Evolutionary conservation across 2,329 filamentous ascomycete species (phyloP).

Genomic region (Curvularia sp.): DNA sequence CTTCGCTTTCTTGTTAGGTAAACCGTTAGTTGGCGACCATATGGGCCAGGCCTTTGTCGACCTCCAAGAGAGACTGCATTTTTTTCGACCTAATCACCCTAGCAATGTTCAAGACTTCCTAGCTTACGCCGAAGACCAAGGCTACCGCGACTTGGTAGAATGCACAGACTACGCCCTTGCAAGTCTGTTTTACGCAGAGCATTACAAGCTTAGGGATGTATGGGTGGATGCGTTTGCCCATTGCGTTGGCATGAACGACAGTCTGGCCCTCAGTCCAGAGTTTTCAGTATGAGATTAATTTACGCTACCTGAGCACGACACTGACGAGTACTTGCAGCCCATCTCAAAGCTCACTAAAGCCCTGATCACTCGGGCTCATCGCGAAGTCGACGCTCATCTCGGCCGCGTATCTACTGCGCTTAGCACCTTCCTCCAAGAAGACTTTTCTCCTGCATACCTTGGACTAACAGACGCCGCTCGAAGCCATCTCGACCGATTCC

Average conservation of each 20-base stretch:
- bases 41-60: conserved; percentile 69
- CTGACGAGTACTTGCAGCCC: conserved; percentile 30
- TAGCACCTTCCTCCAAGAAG: conserved; percentile 72
- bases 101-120: conserved; percentile 69
- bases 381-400: conserved; percentile 71
- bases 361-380: conserved; percentile 67
- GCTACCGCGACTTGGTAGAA: conserved; percentile 71
- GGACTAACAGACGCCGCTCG: conserved; percentile 67
- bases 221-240: conserved; percentile 79
- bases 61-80: conserved; percentile 69
- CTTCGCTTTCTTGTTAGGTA: conserved; percentile 72
- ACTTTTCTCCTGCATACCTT: conserved; percentile 70
- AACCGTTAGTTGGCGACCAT: conserved; percentile 70
- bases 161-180: conserved; percentile 73
- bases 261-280: conserved; percentile 63
- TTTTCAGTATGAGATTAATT: conserved; percentile 61
- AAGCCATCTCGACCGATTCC: conserved; percentile 75
- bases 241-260: conserved; percentile 77
- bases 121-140: conserved; percentile 70
- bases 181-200: conserved; percentile 71
- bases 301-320: conserved; percentile 2
- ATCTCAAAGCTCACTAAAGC: conserved; percentile 63
- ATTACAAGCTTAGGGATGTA: conserved; percentile 66
- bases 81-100: conserved; percentile 62
- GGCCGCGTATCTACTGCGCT: conserved; percentile 65